Base-by-base conservation (phyloP, 768 basidiomycete species). In the Rubroboletus pulcherrimus region DNA sequence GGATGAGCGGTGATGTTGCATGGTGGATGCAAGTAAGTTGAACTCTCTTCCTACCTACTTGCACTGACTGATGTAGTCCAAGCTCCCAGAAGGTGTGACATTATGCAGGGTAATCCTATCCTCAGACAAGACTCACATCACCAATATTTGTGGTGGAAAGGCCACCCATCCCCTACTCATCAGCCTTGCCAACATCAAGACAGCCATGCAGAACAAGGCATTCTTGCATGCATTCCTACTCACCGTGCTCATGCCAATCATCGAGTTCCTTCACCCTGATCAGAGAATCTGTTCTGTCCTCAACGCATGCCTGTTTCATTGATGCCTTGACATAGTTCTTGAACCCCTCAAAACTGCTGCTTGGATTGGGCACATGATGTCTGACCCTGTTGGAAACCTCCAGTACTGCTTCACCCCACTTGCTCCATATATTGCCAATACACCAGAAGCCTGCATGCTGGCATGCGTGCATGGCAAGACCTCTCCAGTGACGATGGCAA, bases 101-200 rank as follows among this genome's bases (percentile, higher is more conserved):
- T 9, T 39, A 5, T 39, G 34, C 10, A 5, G 11, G 1, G 14
- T 51, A 3, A 52, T 61, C 10, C 40, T 61, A 6, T 54, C 49
- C 4, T 58, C 56, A 0, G 53, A 61, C 29, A 58, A 61, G 37
- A 60, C 44, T 0, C 15, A 40, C n/a, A 56, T 52, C 38, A 52
- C 38, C 1, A 57, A 57, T 10, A 60, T 64, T 48, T 64, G 61
- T 12, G 60, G 66, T 0, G 52, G 59, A 26, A 49, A 35, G 2
- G 29, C 39, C 1, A 51, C 59, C 0, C 58, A 66, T 29, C 64
- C 62, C 5, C 17, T 57, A 7, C 29, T 57, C n/a, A 51, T 57
- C 15, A 57, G 56, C 10, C 24, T 63, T 8, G 54, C 61, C 1
- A 61, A 67, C 37, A 54, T 66, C n/a, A 41, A 43, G 9, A 56